Evolutionary conservation across 179 eudicot species (phyloP).

Genomic region (Beta macrorhiza): DNA sequence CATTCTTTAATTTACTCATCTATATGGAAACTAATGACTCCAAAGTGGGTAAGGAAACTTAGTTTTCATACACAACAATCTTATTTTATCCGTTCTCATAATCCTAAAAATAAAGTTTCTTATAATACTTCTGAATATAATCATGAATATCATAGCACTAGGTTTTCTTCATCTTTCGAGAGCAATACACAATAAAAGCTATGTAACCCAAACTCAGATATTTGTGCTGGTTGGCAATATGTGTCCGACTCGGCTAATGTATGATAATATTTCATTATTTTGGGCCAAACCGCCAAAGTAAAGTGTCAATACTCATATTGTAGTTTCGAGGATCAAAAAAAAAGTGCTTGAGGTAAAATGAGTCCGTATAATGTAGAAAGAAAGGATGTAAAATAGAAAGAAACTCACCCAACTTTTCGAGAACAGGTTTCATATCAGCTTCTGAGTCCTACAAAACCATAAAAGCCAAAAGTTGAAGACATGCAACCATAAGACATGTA

Average conservation of each 20-base stretch:
- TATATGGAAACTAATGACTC: background rate
- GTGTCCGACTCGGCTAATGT: too few species aligned
- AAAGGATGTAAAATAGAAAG: constrained; percentile 2
- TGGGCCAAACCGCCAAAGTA: too few species aligned
- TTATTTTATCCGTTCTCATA: background rate
- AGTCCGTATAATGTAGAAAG: too few species aligned
- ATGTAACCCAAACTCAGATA: too few species aligned
- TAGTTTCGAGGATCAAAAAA: too few species aligned
- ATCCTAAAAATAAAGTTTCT: background rate
- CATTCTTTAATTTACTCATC: too few species aligned
- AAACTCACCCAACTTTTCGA: constrained; percentile 75
- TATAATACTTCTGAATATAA: background rate
- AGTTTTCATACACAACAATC: background rate
- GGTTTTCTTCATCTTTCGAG: background rate
- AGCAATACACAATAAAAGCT: background rate
- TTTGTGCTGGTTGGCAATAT: too few species aligned
- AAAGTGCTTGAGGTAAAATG: too few species aligned
- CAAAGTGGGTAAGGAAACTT: background rate
- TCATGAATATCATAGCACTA: background rate
- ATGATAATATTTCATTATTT: too few species aligned
- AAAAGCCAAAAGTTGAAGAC: constrained; percentile 23
- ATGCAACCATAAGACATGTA: background rate
- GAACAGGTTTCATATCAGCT: constrained; percentile 56
- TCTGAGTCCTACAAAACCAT: constrained; percentile 47
- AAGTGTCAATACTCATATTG: too few species aligned